These are phyloP conservation scores for Umbilicaria muhlenbergii DNA, from an alignment of 495 filamentous ascomycete genomes.

Conservation along the genomic window DNA sequence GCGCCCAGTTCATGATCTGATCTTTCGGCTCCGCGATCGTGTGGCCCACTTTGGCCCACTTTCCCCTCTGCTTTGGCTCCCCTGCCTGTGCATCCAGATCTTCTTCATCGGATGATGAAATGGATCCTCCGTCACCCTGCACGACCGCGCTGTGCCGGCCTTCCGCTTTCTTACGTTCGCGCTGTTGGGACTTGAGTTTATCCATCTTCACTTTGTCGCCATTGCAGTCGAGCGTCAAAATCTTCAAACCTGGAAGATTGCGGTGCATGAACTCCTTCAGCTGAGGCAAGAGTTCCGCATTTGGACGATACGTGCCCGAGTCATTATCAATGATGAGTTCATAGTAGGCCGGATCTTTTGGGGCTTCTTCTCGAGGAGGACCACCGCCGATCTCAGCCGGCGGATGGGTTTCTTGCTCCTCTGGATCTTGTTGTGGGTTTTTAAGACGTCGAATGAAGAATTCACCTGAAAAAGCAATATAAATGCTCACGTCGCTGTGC, in stretches of 20 bases:
- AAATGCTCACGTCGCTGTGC: slow-evolving; percentile 79
- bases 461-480: slow-evolving; percentile 83
- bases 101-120: slow-evolving; percentile 65
- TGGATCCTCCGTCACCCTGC: slow-evolving; percentile 40
- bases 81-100: slow-evolving; percentile 43
- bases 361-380: slow-evolving; percentile 21
- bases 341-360: slow-evolving; percentile 52
- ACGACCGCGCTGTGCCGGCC: slow-evolving; percentile 48
- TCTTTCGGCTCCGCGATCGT: slow-evolving; percentile 4
- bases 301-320: slow-evolving; percentile 82
- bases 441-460: slow-evolving; percentile 72
- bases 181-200: slow-evolving; percentile 45
- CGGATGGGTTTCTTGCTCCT: slow-evolving; percentile 13
- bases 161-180: slow-evolving; percentile 48
- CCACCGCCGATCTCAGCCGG: slow-evolving; percentile 24
- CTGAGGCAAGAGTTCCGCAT: slow-evolving; percentile 51
- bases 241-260: slow-evolving; percentile 58
- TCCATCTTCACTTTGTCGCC: slow-evolving; percentile 46
- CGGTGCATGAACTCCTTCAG: slow-evolving; percentile 50
- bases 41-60: slow-evolving; percentile 3
- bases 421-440: slow-evolving; percentile 19
- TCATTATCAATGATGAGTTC: slow-evolving; percentile 92
- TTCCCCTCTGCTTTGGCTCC: slow-evolving; percentile 9
- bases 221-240: slow-evolving; percentile 53
- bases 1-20: slow-evolving; percentile 1